Percentiles rank a stretch among this genome's conserved stretches.
Conservation (phyloP, 106 monocot species). For the Cymbidium sinense region DNA sequence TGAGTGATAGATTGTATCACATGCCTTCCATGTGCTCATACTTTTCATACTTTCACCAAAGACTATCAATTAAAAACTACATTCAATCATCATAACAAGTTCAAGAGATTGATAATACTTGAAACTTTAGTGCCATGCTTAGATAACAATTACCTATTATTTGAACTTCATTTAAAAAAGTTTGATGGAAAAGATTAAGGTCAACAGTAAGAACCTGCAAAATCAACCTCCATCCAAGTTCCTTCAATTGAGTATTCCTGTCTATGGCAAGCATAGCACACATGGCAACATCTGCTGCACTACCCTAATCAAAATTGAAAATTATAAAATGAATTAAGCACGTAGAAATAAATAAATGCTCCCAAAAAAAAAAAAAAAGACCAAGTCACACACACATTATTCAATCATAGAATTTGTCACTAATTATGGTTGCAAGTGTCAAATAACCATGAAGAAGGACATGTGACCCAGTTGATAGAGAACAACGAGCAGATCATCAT, state of each 20-base stretch:
- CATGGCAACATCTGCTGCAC: slow-evolving; percentile 99
- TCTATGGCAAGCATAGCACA: slow-evolving; percentile 97
- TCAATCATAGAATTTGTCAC: no score
- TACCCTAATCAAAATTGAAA: slow-evolving; percentile 51
- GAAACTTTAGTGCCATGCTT: background rate
- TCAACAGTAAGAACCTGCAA: slow-evolving; percentile 52
- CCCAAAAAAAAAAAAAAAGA: background rate
- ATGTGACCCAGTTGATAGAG: no score
- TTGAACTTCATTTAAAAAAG: background rate
- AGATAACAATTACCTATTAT: background rate
- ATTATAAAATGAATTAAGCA: background rate
- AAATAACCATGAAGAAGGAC: background rate
- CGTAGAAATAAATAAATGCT: background rate
- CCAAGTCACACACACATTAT: no score
- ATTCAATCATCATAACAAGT: background rate
- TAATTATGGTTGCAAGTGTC: background rate
- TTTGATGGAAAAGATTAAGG: background rate
- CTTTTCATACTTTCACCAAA: background rate
- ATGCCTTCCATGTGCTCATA: background rate
- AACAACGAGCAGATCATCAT: no score
- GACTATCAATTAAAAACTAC: background rate
- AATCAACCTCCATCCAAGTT: slow-evolving; percentile 85
- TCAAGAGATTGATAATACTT: background rate
- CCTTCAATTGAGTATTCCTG: slow-evolving; percentile 60
- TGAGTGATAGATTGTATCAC: background rate